Evolutionary conservation across 768 basidiomycete species (phyloP).

Genomic region (Tricholoma saponaceum): DNA sequence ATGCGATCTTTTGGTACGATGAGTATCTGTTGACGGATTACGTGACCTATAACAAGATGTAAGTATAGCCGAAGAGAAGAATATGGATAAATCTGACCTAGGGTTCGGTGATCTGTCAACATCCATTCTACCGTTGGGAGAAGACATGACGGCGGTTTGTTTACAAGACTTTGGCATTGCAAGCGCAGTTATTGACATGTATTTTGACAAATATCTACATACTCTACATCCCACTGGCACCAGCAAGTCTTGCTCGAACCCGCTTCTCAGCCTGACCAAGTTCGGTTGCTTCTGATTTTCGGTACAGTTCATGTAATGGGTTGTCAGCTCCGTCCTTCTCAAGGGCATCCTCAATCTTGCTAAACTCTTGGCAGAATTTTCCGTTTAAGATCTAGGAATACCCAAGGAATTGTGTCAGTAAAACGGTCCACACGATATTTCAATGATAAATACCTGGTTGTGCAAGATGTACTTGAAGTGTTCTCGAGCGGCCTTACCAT

Average conservation of each 20-base stretch:
- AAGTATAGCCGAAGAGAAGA: not conserved
- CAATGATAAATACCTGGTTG: slow-evolving; percentile 37
- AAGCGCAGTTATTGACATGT: not conserved
- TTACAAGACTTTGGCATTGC: slow-evolving; percentile 2
- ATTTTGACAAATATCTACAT: not conserved
- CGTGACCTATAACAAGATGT: slow-evolving; percentile 44
- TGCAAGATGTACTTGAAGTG: slow-evolving; percentile 59
- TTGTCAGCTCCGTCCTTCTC: slow-evolving; percentile 53
- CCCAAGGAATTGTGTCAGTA: not conserved
- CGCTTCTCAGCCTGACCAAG: slow-evolving; percentile 57
- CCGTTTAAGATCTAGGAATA: slow-evolving; percentile 63
- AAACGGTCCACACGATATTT: not conserved
- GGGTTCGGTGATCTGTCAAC: slow-evolving; percentile 56
- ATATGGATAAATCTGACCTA: slow-evolving; percentile 48
- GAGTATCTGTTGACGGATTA: slow-evolving; percentile 74
- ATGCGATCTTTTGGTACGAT: slow-evolving; percentile 68
- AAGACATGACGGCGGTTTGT: slow-evolving; percentile 35
- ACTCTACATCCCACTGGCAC: slow-evolving; percentile 5
- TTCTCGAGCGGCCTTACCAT: slow-evolving; percentile 41
- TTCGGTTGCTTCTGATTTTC: slow-evolving; percentile 44
- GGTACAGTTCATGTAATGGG: slow-evolving; percentile 53
- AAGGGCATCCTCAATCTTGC: slow-evolving; percentile 49
- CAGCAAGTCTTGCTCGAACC: slow-evolving; percentile 46
- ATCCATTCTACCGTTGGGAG: slow-evolving; percentile 55
- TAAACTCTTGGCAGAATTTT: slow-evolving; percentile 53